Conservation (phyloP, 164 flowering plant genomes). For the Pachysandra terminalis region DNA sequence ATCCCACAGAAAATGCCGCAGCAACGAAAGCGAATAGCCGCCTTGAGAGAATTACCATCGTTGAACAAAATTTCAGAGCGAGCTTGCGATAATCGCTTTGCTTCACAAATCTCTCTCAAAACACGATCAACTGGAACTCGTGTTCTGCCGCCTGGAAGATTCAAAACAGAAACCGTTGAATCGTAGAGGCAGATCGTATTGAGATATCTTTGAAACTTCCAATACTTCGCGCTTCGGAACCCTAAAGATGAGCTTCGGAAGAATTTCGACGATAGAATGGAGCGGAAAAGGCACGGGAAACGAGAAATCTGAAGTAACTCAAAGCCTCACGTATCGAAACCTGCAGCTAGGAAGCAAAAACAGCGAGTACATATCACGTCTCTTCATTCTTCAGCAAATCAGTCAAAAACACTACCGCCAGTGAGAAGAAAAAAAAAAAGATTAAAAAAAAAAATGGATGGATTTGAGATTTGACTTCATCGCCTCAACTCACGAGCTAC, state of each 20-base stretch:
- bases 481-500: neutral
- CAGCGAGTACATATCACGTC: neutral
- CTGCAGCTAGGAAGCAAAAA: neutral
- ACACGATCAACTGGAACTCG: no score
- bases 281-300: neutral
- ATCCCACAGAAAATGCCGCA: slow-evolving; percentile 1
- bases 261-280: neutral
- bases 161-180: no score
- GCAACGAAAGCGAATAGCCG: slow-evolving; percentile 11
- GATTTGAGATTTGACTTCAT: slow-evolving; percentile 4
- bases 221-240: neutral
- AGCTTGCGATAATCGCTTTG: neutral
- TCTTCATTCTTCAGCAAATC: neutral
- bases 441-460: neutral
- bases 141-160: no score
- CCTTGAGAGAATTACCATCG: slow-evolving; percentile 15
- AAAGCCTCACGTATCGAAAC: neutral
- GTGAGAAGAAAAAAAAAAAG: no score
- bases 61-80: neutral
- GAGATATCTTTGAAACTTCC: neutral
- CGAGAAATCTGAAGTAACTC: neutral
- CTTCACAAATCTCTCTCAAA: no score
- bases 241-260: neutral
- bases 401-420: neutral
- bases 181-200: no score